Evolutionary conservation across 441 rosid genomes (phyloP).

Genomic region (Populus hybrid): DNA sequence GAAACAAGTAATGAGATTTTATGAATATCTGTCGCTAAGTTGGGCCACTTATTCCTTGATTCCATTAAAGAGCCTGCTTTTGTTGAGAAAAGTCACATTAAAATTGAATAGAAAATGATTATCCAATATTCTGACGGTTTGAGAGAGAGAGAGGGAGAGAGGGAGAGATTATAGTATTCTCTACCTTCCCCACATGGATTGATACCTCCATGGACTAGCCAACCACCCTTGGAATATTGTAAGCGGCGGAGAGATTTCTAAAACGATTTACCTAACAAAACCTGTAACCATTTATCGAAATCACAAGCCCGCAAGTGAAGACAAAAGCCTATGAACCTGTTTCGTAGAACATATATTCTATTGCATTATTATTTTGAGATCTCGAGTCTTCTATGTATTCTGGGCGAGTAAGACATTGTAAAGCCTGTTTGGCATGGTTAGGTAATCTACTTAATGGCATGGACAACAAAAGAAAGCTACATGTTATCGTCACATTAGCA

Average conservation of each 20-base stretch:
- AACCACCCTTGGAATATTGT: conserved; percentile 12
- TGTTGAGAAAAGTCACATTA: background rate
- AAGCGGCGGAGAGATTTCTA: background rate
- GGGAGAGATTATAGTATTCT: conserved; percentile 8
- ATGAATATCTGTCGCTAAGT: conserved; percentile 9
- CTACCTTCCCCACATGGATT: conserved; percentile 39
- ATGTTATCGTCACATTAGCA: background rate
- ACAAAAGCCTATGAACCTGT: conserved; percentile 8
- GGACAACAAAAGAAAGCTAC: background rate
- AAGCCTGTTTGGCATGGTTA: background rate
- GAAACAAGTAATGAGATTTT: conserved; percentile 9
- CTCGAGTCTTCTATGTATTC: background rate
- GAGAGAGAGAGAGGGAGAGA: background rate
- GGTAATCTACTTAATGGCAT: too few relatives aligned
- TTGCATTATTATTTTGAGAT: conserved; percentile 2
- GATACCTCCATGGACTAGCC: conserved; percentile 24
- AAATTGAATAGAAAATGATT: background rate
- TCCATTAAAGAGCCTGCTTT: background rate
- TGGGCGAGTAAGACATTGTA: background rate
- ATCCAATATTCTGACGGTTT: background rate
- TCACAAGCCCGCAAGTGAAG: conserved; percentile 13
- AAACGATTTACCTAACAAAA: conserved; percentile 20
- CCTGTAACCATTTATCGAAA: background rate
- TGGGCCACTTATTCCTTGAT: conserved; percentile 19
- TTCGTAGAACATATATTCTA: conserved; percentile 25